These are phyloP conservation scores for Dothidotthia symphoricarpi DNA, from an alignment of 2,329 filamentous ascomycete species.

Conservation along the genomic window DNA sequence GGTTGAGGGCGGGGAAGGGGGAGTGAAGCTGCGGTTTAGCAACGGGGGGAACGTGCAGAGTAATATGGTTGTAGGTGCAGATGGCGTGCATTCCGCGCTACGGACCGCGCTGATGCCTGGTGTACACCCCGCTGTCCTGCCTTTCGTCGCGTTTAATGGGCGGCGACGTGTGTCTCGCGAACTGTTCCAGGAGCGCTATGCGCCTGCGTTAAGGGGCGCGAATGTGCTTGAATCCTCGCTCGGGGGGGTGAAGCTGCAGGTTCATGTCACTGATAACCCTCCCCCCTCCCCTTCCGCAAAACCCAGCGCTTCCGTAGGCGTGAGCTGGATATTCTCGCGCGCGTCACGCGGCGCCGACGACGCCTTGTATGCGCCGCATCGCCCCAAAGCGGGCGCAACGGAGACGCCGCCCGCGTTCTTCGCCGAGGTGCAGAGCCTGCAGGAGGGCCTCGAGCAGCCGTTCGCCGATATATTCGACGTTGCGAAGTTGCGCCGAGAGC, in stretches of 20 bases:
- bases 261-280: conserved; percentile 32
- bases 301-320: conserved; percentile 22
- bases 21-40: conserved; percentile 5
- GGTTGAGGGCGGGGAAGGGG: conserved; percentile 5
- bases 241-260: conserved; percentile 24
- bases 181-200: conserved; percentile 16
- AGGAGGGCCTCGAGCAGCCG: conserved; percentile 21
- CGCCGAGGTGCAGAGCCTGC: conserved; percentile 31
- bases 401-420: conserved; percentile 40
- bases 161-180: conserved; percentile 22
- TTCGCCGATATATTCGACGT: conserved; percentile 37
- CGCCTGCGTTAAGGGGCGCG: conserved; percentile 9
- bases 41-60: conserved; percentile 11
- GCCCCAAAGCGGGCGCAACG: conserved; percentile 31
- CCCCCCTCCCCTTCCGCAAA: too few relatives aligned
- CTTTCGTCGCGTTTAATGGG: conserved; percentile 40
- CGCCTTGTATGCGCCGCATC: conserved; percentile 35
- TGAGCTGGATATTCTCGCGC: conserved; percentile 45
- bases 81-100: conserved; percentile 41
- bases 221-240: conserved; percentile 26
- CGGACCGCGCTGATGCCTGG: conserved; percentile 27
- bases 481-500: conserved; percentile 32
- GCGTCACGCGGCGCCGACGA: conserved; percentile 28
- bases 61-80: conserved; percentile 35
- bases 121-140: conserved; percentile 32